Evolutionary conservation across 768 basidiomycete genomes (phyloP).

Genomic region (Coprinopsis strossmayeri): DNA sequence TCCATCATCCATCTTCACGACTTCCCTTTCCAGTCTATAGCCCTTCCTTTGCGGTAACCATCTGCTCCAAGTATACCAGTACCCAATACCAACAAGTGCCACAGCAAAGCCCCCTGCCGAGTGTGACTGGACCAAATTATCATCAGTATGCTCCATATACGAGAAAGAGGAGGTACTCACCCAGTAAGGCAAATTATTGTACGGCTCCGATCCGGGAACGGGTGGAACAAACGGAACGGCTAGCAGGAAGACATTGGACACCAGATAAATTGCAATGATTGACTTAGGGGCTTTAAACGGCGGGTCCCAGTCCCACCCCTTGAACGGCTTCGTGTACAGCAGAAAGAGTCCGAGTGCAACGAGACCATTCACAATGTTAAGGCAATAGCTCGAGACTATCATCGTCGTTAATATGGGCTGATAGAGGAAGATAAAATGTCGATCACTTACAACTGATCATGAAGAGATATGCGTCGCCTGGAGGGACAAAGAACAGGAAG

Average conservation of each 20-base stretch:
- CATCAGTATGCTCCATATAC: background rate
- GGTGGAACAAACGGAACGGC: constrained; percentile 62
- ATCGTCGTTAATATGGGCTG: background rate
- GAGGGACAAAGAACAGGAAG: constrained; percentile 50
- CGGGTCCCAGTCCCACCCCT: constrained; percentile 50
- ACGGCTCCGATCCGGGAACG: constrained; percentile 38
- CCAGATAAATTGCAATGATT: constrained; percentile 47
- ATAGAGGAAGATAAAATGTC: background rate
- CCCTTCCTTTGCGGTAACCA: constrained; percentile 43
- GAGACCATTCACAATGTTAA: constrained; percentile 49
- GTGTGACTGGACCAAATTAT: constrained; percentile 33
- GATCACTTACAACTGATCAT: constrained; percentile 49
- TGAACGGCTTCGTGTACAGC: constrained; percentile 42
- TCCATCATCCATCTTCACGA: constrained; percentile 49
- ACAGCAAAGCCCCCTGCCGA: constrained; percentile 39
- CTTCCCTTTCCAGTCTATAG: constrained; percentile 43
- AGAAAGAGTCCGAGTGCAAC: constrained; percentile 59
- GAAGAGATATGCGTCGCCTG: constrained; percentile 73
- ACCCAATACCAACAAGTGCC: constrained; percentile 41
- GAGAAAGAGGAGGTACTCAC: constrained; percentile 28
- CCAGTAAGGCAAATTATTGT: constrained; percentile 61
- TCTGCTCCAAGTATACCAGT: constrained; percentile 50
- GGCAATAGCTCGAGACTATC: constrained; percentile 53
- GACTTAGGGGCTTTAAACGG: constrained; percentile 53
- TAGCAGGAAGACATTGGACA: constrained; percentile 62